Evolutionary conservation across 1,284 basidiomycete genomes (phyloP), one percentile per base, ranked within the genome.

Genomic region (Ganoderma sinense): DNA sequence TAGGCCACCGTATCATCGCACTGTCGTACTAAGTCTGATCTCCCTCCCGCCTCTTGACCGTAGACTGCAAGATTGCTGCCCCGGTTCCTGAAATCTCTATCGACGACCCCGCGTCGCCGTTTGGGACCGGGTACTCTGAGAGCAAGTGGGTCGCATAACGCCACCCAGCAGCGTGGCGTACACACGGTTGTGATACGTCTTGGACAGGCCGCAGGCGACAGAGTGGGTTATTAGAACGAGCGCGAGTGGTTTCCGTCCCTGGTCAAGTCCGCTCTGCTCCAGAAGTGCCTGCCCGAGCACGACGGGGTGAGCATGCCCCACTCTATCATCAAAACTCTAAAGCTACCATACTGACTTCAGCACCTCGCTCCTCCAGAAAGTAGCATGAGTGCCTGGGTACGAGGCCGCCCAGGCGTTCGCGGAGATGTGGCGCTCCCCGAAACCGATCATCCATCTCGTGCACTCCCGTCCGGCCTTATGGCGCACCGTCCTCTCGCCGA

Each of bases 181-280:
- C 73, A 71, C 8, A 73, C 80, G 0, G 72, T 80, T 23, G 75
- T 82, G 5, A 78, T 85, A 14, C 80, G 85, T 20, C 79, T 86
- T 40, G 85, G 85, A 1, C 85, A 86, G 72, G 75, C 87, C 31
- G 78, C 79, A 39, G 84, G 85, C 1, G 71, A 75, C 14, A 68
- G 69, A 18, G 82, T 78, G 62, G 86, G 86, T 1, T 78, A 77
- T 18, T 87, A 86, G 86, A 82, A 81, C 56, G 74, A 78, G 51
- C 78, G 75, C 18, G 85, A 87, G 65, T 86, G 85, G 85, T 75
- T 85, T 10, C 85, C 85, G 1, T 77, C 80, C 53, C 76, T 86
- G 2, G 78, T 86, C 43, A 79, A 81, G 67, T 80, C 80, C 0
- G 77, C 78, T 31, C 58, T 77, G 1, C 70, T 75, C 16, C 73